These are phyloP conservation scores for Talaromyces thailandensis DNA, from an alignment of 495 filamentous ascomycete genomes.

Conservation along the genomic window DNA sequence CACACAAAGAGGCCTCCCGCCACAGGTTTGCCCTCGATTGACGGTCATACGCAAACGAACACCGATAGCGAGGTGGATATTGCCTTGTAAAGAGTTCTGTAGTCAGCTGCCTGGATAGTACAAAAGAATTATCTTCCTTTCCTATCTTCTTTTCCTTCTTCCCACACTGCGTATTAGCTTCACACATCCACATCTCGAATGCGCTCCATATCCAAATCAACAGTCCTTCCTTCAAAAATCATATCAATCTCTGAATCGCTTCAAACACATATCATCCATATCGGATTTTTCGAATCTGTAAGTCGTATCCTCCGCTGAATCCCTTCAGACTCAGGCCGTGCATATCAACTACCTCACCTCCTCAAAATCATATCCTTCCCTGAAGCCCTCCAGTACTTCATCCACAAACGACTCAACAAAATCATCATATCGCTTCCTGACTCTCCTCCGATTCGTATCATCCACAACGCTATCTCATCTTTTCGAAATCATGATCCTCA, in stretches of 20 bases:
- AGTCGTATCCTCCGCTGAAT: not conserved
- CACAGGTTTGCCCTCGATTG: not conserved
- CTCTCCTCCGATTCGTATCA: too few relatives aligned
- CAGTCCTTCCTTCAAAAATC: not conserved
- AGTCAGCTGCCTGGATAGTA: not conserved
- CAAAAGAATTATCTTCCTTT: not conserved
- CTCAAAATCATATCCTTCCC: not conserved
- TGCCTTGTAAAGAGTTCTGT: not conserved
- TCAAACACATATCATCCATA: not conserved
- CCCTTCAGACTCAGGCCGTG: too few relatives aligned
- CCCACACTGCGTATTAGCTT: not conserved
- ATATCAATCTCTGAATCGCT: not conserved
- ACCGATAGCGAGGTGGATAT: not conserved
- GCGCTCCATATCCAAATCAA: not conserved
- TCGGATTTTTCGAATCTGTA: not conserved
- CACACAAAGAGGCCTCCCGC: not conserved
- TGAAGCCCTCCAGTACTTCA: not conserved
- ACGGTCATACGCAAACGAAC: not conserved
- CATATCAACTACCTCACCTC: too few relatives aligned
- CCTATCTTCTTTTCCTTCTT: not conserved
- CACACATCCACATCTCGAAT: not conserved
- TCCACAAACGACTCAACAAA: not conserved
- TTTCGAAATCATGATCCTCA: too few relatives aligned
- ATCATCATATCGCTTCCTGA: not conserved
- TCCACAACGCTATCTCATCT: too few relatives aligned